These are phyloP conservation scores for Byssoonygena ceratinophila DNA, from an alignment of 2,329 filamentous ascomycete genomes.

Conservation along the genomic window DNA sequence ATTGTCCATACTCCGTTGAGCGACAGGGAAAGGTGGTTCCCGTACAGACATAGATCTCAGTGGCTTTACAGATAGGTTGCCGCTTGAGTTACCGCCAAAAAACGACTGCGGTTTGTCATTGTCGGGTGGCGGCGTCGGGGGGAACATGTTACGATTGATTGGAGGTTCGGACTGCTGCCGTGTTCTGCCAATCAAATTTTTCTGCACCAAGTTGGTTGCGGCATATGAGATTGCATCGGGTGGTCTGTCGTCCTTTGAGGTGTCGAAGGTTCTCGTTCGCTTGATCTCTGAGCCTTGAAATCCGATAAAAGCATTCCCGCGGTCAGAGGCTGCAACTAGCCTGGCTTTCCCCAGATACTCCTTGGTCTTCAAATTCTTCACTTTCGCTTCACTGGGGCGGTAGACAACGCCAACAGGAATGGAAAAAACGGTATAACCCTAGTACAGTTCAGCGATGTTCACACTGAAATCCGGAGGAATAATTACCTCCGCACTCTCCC, in stretches of 20 bases:
- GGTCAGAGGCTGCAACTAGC: constrained; percentile 77
- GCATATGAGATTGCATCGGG: constrained; percentile 80
- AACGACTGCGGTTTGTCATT: constrained; percentile 49
- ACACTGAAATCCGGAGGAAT: constrained; percentile 2
- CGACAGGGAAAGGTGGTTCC: constrained; percentile 34
- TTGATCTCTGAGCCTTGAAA: constrained; percentile 72
- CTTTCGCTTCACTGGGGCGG: constrained; percentile 91
- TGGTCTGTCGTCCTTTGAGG: constrained; percentile 59
- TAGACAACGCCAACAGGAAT: constrained; percentile 95
- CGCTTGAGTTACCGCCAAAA: constrained; percentile 21
- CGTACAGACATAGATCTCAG: constrained; percentile 42
- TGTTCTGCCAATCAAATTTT: constrained; percentile 61
- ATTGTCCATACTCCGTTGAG: constrained; percentile 3
- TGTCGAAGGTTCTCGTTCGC: constrained; percentile 23
- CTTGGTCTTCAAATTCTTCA: constrained; percentile 95
- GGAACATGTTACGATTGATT: constrained; percentile 69
- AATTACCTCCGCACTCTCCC: constrained; percentile 75
- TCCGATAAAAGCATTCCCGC: constrained; percentile 68
- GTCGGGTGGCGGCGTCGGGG: constrained; percentile 96
- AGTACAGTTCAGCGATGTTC: constrained; percentile 10
- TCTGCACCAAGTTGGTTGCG: constrained; percentile 84
- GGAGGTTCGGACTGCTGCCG: constrained; percentile 80
- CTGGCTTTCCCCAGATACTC: constrained; percentile 96
- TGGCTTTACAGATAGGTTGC: constrained; percentile 27
- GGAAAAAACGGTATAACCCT: constrained; percentile 98